Conservation (phyloP, 1,139 yeast species). For the Lodderomyces oxycetoniae region DNA sequence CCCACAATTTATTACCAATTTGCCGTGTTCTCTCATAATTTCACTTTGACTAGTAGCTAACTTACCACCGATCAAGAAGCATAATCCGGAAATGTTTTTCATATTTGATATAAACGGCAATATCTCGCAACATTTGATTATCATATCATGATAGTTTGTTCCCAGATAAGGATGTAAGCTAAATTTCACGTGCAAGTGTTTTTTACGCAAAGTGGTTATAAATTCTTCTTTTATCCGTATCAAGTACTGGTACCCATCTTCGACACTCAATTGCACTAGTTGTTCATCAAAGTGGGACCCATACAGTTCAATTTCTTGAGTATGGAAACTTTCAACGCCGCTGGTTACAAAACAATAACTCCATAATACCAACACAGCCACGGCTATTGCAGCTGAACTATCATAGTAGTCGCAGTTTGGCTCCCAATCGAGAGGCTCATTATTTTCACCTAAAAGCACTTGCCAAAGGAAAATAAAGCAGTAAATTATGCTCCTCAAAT, state of each 20-base stretch:
- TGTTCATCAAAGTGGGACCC: slow-evolving; percentile 17
- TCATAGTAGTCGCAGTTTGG: slow-evolving; percentile 34
- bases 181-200: slow-evolving; percentile 20
- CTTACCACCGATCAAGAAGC: slow-evolving; percentile 44
- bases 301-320: slow-evolving; percentile 4
- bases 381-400: slow-evolving; percentile 40
- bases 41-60: slow-evolving; percentile 55
- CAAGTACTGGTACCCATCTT: slow-evolving; percentile 40
- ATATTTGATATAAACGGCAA: slow-evolving; percentile 38
- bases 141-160: slow-evolving; percentile 25
- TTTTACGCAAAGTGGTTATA: slow-evolving; percentile 17
- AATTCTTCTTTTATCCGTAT: slow-evolving; percentile 30
- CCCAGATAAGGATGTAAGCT: slow-evolving; percentile 26
- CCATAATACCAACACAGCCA: slow-evolving; percentile 48
- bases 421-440: slow-evolving; percentile 24
- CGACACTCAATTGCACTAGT: slow-evolving; percentile 19
- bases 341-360: slow-evolving; percentile 37
- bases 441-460: slow-evolving; percentile 36
- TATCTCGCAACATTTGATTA: slow-evolving; percentile 38
- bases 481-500: slow-evolving; percentile 50
- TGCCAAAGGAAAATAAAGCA: slow-evolving; percentile 63
- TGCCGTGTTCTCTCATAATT: slow-evolving; percentile 54
- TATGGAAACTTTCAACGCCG: slow-evolving; percentile 34
- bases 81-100: slow-evolving; percentile 52
- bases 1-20: slow-evolving; percentile 53